Evolutionary conservation across 192 early-diverging fungal species (phyloP), one percentile per base, ranked within the genome.

Genomic region (Geosiphon pyriformis): DNA sequence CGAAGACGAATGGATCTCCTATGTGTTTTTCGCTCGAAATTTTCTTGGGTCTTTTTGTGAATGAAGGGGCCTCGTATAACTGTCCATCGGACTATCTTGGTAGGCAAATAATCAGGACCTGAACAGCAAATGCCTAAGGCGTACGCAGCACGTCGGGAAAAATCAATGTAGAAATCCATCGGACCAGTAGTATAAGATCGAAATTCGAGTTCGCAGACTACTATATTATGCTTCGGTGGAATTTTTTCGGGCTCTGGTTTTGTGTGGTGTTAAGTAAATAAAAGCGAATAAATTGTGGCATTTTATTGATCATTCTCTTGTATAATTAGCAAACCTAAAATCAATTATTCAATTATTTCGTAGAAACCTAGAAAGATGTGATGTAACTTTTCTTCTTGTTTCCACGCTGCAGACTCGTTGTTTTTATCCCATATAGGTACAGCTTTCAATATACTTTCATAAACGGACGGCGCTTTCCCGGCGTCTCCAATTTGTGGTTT

Each of bases 21-120:
- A 73, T 92, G 86, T 55, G 91, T 94, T 76, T 89, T 88, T 54
- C 91, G 83, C 79, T 97, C 95, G 83, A 99, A 99, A 17, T 92
- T 87, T 74, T 99, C 95, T 80, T 96, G 94, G 27, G 90, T 83
- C 77, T 96, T 94, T 72, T 93, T 96, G 81, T 97, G 88, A 25
- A 95, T 87, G 76, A 99, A 99, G 15, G 96, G 95, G 25, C 92
- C 94, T 62, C 87, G 87, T 47, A 89, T 84, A 35, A 97, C 90
- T 20, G 90, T 89, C 92, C 92, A 99, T 68, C 82, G 82, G 29
- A 86, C 82, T 8, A 83, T 84, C 46, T 85, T 75, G 11, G 87
- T 87, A 1, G 86, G 92, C 27, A 95, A 71, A 48, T 86, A 83
- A 23, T 94, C 77, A 1, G 80, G 61, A 4, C 86, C 85, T 15